A percentile compares a stretch with the other conserved stretches of the same genome.
Conservation (phyloP, 345 rosid species). For the Rhodamnia argentea region DNA sequence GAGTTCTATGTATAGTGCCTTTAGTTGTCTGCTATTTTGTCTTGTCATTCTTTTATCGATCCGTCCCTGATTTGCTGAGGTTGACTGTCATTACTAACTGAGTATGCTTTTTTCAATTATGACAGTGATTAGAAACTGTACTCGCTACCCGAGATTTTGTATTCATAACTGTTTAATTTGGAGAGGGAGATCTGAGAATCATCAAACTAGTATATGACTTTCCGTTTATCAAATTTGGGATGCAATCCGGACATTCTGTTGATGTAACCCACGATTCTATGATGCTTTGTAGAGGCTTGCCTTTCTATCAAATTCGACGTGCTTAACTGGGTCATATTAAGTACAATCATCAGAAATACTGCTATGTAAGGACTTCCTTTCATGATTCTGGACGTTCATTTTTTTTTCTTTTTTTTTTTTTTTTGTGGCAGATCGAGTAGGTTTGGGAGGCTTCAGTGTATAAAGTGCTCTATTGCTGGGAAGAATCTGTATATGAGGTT, state of each 20-base stretch:
- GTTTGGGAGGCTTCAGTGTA: constrained; percentile 52
- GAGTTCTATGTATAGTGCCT: neutral
- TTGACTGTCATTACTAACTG: neutral
- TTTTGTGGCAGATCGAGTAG: constrained; percentile 50
- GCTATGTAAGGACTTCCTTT: neutral
- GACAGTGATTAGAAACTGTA: neutral
- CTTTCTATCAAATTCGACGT: neutral
- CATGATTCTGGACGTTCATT: neutral
- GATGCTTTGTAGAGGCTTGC: neutral
- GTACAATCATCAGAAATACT: neutral
- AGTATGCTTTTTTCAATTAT: neutral
- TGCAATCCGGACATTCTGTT: neutral
- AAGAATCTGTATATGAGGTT: constrained; percentile 66
- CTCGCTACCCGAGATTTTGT: neutral
- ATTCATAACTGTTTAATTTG: neutral
- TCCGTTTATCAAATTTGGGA: neutral
- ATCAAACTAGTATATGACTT: neutral
- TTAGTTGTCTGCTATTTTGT: neutral
- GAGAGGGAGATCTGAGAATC: neutral
- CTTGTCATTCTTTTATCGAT: neutral
- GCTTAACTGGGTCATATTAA: neutral
- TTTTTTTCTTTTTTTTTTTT: neutral
- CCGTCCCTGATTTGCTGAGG: neutral
- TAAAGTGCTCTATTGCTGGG: constrained; percentile 54
- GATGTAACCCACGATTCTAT: neutral